Conservation (phyloP, 345 rosid species). For the Tarenaya hassleriana region DNA sequence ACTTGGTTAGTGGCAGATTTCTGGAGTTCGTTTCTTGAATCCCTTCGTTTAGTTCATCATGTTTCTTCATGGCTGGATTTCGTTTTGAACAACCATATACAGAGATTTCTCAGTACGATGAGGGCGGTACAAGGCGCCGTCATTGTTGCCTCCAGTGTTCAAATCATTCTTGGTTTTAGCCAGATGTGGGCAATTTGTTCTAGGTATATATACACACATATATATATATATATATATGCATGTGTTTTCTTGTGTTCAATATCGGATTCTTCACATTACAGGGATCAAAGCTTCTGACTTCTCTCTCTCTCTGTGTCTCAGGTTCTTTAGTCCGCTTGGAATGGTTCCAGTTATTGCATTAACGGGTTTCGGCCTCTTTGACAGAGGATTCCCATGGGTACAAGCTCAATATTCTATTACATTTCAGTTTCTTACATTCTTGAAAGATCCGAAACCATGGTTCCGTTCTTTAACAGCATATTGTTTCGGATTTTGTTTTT, state of each 20-base stretch:
- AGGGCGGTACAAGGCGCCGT: conserved; percentile 98
- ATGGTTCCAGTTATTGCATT: conserved; percentile 96
- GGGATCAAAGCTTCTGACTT: not conserved
- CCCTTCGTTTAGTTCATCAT: too few relatives aligned
- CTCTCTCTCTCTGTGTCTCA: conserved; percentile 24
- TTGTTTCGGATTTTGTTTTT: not conserved
- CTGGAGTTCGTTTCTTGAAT: not conserved
- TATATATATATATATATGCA: too few relatives aligned
- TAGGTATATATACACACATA: too few relatives aligned
- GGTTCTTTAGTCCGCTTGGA: conserved; percentile 97
- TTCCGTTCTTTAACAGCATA: conserved; percentile 1
- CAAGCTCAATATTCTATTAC: not conserved
- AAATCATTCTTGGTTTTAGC: conserved; percentile 89
- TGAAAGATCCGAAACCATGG: not conserved
- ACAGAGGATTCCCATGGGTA: conserved; percentile 98
- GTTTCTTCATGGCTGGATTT: too few relatives aligned
- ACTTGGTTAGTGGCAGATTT: conserved; percentile 49
- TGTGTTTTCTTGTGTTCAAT: not conserved
- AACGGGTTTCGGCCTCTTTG: conserved; percentile 89
- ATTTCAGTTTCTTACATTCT: not conserved
- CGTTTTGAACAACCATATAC: not conserved
- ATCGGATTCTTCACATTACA: too few relatives aligned
- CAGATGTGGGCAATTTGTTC: conserved; percentile 95
- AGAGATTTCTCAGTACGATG: conserved; percentile 92
- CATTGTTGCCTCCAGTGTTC: conserved; percentile 91